These are phyloP conservation scores for Halophytophthora polymorphica DNA, from an alignment of 352 stramenopile species.

Conservation along the genomic window DNA sequence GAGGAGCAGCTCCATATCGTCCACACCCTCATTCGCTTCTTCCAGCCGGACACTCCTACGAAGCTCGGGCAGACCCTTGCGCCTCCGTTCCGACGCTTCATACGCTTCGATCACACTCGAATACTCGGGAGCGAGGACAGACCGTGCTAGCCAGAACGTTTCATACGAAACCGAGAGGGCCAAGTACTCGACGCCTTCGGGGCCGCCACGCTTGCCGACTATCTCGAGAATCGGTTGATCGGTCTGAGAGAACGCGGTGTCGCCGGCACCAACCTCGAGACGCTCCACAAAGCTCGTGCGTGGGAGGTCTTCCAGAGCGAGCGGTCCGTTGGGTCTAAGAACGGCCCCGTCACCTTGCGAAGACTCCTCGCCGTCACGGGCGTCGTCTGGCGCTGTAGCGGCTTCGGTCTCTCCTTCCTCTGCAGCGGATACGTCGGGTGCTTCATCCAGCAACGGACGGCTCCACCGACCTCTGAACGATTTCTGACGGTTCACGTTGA, in stretches of 20 bases:
- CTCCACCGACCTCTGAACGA: not conserved
- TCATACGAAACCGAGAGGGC: not conserved
- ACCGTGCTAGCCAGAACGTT: not conserved
- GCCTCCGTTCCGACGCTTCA: not conserved
- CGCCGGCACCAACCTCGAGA: not conserved
- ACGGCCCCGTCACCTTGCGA: too few species aligned
- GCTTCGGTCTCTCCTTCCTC: too few species aligned
- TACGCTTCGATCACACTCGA: not conserved
- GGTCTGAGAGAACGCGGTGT: not conserved
- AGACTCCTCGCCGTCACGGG: too few species aligned
- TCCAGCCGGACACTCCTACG: not conserved
- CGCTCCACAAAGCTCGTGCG: slow-evolving; percentile 5
- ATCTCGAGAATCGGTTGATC: slow-evolving; percentile 1
- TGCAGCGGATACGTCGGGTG: too few species aligned
- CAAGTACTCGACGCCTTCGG: slow-evolving; percentile 2
- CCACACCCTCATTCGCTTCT: slow-evolving; percentile 1
- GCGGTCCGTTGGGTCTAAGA: not conserved
- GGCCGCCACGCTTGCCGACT: not conserved
- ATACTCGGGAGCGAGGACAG: not conserved
- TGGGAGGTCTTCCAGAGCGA: not conserved
- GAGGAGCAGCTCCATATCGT: slow-evolving; percentile 2
- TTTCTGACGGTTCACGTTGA: slow-evolving; percentile 3
- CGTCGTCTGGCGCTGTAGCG: too few species aligned
- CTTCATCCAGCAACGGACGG: not conserved
- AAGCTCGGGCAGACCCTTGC: not conserved